Conservation (phyloP, 1,284 basidiomycete genomes). For the Filobasidium uniguttulatum region DNA sequence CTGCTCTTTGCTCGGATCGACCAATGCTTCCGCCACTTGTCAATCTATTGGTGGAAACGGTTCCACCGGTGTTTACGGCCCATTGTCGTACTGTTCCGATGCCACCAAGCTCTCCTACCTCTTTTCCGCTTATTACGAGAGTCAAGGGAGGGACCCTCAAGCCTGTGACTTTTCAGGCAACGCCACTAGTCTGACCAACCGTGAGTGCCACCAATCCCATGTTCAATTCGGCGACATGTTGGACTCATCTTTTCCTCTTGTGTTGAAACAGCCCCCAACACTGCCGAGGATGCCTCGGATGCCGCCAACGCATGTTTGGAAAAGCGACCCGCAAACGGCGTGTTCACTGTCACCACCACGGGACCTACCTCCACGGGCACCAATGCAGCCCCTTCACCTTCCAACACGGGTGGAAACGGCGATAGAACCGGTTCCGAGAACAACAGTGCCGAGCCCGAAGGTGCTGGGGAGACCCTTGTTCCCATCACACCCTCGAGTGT, state of each 20-base stretch:
- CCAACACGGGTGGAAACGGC: too few relatives aligned
- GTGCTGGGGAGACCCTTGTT: too few relatives aligned
- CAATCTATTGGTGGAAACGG: conserved; percentile 59
- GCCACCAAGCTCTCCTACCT: conserved; percentile 67
- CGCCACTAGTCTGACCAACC: conserved; percentile 46
- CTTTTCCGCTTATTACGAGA: conserved; percentile 66
- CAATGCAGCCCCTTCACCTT: too few relatives aligned
- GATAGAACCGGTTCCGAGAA: too few relatives aligned
- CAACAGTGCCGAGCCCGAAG: too few relatives aligned
- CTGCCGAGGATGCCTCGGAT: conserved; percentile 44
- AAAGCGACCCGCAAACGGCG: conserved; percentile 46
- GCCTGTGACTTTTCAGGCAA: conserved; percentile 61
- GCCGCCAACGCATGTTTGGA: conserved; percentile 59
- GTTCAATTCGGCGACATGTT: neutral
- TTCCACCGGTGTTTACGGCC: conserved; percentile 57
- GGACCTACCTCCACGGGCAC: conserved; percentile 6
- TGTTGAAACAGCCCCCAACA: conserved; percentile 13
- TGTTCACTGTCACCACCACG: conserved; percentile 47
- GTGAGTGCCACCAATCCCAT: conserved; percentile 9
- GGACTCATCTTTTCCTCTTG: neutral
- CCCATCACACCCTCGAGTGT: too few relatives aligned
- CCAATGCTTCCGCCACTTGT: conserved; percentile 47
- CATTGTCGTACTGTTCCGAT: conserved; percentile 52
- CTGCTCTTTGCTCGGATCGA: conserved; percentile 54
- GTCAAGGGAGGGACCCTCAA: conserved; percentile 45